phyloP scores from a whole-genome alignment of 2,329 filamentous ascomycete species.

The Sporothrix sp. region DNA sequence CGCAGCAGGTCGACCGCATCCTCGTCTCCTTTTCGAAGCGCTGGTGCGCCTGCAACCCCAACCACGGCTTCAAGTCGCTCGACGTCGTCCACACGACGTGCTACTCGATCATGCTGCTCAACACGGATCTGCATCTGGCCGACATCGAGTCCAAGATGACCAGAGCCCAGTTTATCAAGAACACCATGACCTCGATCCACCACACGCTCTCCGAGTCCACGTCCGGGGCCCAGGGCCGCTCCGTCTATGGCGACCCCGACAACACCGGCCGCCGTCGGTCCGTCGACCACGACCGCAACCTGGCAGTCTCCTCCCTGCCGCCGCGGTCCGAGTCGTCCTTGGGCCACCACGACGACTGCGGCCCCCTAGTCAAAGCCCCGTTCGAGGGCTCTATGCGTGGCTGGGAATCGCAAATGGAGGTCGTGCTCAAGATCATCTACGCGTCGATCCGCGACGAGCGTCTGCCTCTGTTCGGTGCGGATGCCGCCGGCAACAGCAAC shows the following conservation, averaged over 20 bases:
- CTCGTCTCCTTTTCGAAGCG: conserved; percentile 78
- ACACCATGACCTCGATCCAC: conserved; percentile 83
- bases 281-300: conserved; percentile 23
- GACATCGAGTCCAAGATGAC: conserved; percentile 98
- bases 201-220: conserved; percentile 65
- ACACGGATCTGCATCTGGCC: conserved; percentile 90
- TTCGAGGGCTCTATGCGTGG: conserved; percentile 66
- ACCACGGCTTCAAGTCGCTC: conserved; percentile 82
- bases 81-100: conserved; percentile 96
- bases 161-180: conserved; percentile 85
- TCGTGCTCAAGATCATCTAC: conserved; percentile 88
- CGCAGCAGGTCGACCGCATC: conserved; percentile 93
- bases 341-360: conserved; percentile 44
- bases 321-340: conserved; percentile 35
- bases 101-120: conserved; percentile 89
- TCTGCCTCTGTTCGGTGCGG: conserved; percentile 74
- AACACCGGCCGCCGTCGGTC: conserved; percentile 1
- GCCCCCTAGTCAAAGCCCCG: conserved; percentile 65
- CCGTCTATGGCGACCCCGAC: conserved; percentile 26
- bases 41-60: conserved; percentile 90
- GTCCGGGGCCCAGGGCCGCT: conserved; percentile 54
- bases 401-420: conserved; percentile 85
- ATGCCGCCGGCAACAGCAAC: conserved; percentile 28
- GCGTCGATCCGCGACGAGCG: conserved; percentile 76
- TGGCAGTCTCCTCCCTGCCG: conserved; percentile 28